Conservation (phyloP, 1,284 basidiomycete genomes). For the Microbotryum scabiosae region DNA sequence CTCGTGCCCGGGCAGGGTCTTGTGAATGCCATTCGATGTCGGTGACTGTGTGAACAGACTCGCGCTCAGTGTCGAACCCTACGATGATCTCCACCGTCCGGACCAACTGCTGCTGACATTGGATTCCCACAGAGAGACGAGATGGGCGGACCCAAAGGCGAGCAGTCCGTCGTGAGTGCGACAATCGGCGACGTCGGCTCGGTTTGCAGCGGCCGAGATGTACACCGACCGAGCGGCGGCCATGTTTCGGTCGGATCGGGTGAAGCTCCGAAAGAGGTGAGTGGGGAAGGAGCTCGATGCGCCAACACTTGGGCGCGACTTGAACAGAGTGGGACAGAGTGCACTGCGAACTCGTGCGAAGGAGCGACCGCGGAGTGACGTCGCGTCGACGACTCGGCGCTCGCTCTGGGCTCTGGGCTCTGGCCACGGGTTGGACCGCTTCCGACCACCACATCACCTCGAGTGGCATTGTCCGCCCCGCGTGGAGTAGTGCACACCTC, state of each 20-base stretch:
- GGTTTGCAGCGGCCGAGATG: conserved; percentile 68
- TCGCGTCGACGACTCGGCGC: no score
- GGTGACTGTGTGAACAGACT: conserved; percentile 42
- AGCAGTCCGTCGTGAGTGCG: conserved; percentile 51
- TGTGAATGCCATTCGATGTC: conserved; percentile 51
- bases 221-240: conserved; percentile 43
- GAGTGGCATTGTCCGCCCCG: conserved; percentile 2
- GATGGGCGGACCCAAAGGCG: conserved; percentile 67
- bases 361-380: no score
- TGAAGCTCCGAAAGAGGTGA: no score
- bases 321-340: no score
- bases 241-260: no score
- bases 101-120: conserved; percentile 42
- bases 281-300: no score
- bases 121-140: conserved; percentile 69
- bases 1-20: conserved; percentile 65
- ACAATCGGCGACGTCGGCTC: conserved; percentile 58
- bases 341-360: no score
- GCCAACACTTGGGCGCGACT: no score
- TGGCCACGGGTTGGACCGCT: no score
- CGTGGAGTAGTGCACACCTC: conserved; percentile 50
- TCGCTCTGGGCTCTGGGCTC: background rate
- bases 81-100: no score
- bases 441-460: conserved; percentile 1
- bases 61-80: no score